These are phyloP conservation scores for Podospora anserina DNA, from an alignment of 495 filamentous ascomycete genomes.

Conservation along the genomic window DNA sequence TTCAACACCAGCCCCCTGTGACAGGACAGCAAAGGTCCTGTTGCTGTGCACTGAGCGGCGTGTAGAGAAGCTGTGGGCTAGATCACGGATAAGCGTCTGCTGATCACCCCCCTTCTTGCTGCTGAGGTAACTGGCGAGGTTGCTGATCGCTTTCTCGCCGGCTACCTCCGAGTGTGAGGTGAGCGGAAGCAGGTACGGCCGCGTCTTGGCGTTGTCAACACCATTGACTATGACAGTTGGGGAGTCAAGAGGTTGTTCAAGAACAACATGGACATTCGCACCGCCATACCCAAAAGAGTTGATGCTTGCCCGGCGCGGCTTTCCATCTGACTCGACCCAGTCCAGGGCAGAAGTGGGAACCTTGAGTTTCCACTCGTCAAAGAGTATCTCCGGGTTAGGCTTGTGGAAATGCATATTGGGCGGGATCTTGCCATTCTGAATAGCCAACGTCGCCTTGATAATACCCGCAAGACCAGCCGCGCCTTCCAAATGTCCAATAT, in stretches of 20 bases:
- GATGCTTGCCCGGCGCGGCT: slow-evolving; percentile 29
- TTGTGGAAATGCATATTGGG: slow-evolving; percentile 40
- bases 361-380: slow-evolving; percentile 20
- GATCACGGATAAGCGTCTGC: too few species aligned
- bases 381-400: slow-evolving; percentile 42
- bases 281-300: slow-evolving; percentile 44
- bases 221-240: too few species aligned
- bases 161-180: too few species aligned
- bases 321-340: slow-evolving; percentile 8
- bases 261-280: slow-evolving; percentile 38
- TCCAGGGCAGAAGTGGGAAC: slow-evolving; percentile 24
- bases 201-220: too few species aligned
- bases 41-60: too few species aligned
- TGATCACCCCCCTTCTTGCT: too few species aligned
- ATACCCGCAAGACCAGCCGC: slow-evolving; percentile 47
- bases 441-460: slow-evolving; percentile 49
- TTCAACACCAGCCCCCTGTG: too few species aligned
- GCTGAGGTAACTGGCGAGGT: too few species aligned
- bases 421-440: slow-evolving; percentile 46
- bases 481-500: slow-evolving; percentile 50
- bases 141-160: too few species aligned
- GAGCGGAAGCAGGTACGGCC: too few species aligned
- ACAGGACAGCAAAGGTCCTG: too few species aligned
- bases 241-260: slow-evolving; percentile 11
- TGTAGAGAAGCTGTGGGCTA: too few species aligned